These are phyloP conservation scores for Ceratocystis colombiana DNA, from an alignment of 2,329 filamentous ascomycete genomes.

Conservation along the genomic window DNA sequence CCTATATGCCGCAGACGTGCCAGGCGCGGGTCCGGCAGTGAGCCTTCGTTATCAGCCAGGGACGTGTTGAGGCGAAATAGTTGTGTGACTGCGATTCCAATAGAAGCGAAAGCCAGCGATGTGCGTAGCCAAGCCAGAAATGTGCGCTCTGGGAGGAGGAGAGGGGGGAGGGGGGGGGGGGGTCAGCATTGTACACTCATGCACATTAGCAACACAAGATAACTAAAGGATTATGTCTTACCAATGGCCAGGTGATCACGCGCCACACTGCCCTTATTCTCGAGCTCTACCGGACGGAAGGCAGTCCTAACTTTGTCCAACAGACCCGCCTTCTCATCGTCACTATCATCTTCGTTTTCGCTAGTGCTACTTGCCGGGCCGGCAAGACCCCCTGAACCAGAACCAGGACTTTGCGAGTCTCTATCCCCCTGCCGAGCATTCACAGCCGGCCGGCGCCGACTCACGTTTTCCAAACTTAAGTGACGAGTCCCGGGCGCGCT, in stretches of 20 bases:
- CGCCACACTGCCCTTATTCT: conserved; percentile 78
- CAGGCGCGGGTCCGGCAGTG: conserved; percentile 32
- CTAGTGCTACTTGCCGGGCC: background rate
- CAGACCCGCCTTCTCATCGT: conserved; percentile 13
- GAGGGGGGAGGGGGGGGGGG: background rate
- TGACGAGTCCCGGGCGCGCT: conserved; percentile 5
- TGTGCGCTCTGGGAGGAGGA: conserved; percentile 53
- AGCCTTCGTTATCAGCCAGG: conserved; percentile 34
- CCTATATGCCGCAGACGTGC: conserved; percentile 52
- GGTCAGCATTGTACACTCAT: background rate
- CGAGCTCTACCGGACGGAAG: conserved; percentile 59
- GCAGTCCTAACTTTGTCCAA: conserved; percentile 10
- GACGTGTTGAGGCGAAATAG: conserved; percentile 72
- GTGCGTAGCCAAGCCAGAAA: conserved; percentile 80
- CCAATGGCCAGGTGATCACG: conserved; percentile 72
- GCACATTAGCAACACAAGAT: background rate
- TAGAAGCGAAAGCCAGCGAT: conserved; percentile 68
- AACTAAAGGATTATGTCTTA: conserved; percentile 31
- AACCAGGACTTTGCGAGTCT: background rate
- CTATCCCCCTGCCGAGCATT: conserved; percentile 1
- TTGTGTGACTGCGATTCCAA: conserved; percentile 75
- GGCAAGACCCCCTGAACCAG: background rate
- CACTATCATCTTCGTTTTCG: conserved; percentile 10
- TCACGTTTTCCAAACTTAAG: background rate
- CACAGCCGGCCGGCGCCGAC: conserved; percentile 9